Evolutionary conservation across 257 asterid genomes (phyloP), one percentile per base, ranked within the genome.

Genomic region (Petunia axillaris): DNA sequence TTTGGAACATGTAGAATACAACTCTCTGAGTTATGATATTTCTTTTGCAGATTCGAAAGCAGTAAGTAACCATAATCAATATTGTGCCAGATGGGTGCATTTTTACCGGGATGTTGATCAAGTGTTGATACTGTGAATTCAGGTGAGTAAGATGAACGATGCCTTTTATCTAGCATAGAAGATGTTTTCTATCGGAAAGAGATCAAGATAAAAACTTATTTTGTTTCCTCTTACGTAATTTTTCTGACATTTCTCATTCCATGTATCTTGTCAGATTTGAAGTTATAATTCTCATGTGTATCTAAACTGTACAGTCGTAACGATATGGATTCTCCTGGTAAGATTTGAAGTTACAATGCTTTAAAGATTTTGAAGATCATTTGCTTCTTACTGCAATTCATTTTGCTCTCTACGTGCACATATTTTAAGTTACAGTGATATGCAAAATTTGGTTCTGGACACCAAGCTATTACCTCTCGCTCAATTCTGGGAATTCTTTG

Each of bases 311-410:
- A 48, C 11, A 71, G 25, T 50, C 50, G 36, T 71, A 59, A 71
- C 3, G 44, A 3, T 60, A 50, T 71, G 77, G 77, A 71, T 71
- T 71, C 60, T 46, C 60, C 62, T 48, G 77, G 77, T 71, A 71
- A 71, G 77, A 71, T 71, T 71, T 71, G 44, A 48, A 25, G 35
- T 71, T 16, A 7, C 43, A 43, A 15, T 67, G 41, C 55, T 67
- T 67, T 15, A 41, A 66, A 25, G 25, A 25, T 25, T 25, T 25
- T 25, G 37, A 66, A 66, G 75, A 66, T 66, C 41, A 52, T 67
- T 67, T 43, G 38, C 75, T 1, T 43, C 25, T 41, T 43, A 43
- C 75, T 43, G 39, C 25, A 25, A 25, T 41, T 67, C n/a, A 4
- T 67, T 67, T 67, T 43, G 25, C 75, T 67, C 55, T 67, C 75